Conservation (phyloP, 1,284 basidiomycete species). For the Irpex sp. region DNA sequence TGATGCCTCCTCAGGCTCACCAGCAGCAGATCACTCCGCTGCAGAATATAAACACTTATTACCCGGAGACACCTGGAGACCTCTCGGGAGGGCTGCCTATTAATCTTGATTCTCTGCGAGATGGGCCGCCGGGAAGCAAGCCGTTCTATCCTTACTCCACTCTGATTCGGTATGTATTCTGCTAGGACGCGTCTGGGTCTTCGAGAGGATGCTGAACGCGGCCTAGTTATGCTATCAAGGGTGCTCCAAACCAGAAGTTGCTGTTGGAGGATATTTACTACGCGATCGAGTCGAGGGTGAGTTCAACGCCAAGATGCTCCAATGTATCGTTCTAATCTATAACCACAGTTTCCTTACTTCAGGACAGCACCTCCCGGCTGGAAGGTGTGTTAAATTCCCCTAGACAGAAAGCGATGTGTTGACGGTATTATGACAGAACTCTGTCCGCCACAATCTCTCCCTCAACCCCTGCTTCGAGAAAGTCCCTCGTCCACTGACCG, state of each 20-base stretch:
- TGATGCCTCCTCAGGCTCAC: conserved; percentile 29
- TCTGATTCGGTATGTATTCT: conserved; percentile 65
- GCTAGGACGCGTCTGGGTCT: not conserved
- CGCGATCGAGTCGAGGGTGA: conserved; percentile 78
- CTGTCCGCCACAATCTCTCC: conserved; percentile 91
- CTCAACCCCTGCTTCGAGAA: conserved; percentile 94
- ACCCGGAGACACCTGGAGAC: conserved; percentile 61
- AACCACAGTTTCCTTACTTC: conserved; percentile 75
- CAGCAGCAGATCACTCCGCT: conserved; percentile 21
- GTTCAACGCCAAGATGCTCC: conserved; percentile 25
- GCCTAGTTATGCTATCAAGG: conserved; percentile 79
- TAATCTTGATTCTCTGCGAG: conserved; percentile 77
- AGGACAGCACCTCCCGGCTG: conserved; percentile 76
- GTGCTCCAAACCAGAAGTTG: conserved; percentile 78
- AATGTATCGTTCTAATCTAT: not conserved
- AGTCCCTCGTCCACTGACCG: conserved; percentile 83
- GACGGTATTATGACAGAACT: conserved; percentile 60
- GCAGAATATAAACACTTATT: conserved; percentile 58
- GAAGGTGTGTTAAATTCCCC: conserved; percentile 56
- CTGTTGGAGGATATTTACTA: conserved; percentile 84
- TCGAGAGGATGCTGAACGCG: not conserved
- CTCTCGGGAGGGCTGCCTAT: conserved; percentile 77
- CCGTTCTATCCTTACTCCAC: conserved; percentile 86
- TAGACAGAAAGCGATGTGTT: not conserved
- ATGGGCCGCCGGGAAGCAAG: conserved; percentile 80